Percentiles rank a stretch among this genome's conserved stretches.
These are phyloP conservation scores for Backusella tuberculispora DNA, from an alignment of 192 early-diverging fungal genomes.

Conservation along the genomic window DNA sequence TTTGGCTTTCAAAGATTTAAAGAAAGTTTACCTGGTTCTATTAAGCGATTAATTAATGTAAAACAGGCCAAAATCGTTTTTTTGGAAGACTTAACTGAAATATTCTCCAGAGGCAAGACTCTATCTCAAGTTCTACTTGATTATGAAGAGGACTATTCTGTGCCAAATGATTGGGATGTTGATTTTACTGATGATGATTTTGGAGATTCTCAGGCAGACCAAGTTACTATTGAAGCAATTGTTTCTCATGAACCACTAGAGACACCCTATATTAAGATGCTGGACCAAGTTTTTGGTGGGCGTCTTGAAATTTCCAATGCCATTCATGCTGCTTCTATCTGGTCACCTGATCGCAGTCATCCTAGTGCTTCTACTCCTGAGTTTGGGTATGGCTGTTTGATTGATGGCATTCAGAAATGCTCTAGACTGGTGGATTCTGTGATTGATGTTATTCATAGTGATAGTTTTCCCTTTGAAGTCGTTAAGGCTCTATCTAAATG, in stretches of 20 bases:
- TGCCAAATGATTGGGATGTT: not conserved
- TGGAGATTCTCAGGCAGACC: conserved; percentile 58
- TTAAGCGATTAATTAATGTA: conserved; percentile 63
- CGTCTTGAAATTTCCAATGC: conserved; percentile 81
- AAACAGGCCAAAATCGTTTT: conserved; percentile 52
- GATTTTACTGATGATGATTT: conserved; percentile 17
- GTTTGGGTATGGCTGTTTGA: conserved; percentile 82
- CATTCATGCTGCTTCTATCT: conserved; percentile 63
- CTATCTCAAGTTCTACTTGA: not conserved
- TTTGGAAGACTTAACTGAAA: not conserved
- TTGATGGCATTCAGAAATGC: conserved; percentile 70
- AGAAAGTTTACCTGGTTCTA: conserved; percentile 73
- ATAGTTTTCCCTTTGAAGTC: conserved; percentile 48
- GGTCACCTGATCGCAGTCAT: conserved; percentile 58
- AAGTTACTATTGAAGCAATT: conserved; percentile 22
- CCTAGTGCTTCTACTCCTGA: conserved; percentile 66
- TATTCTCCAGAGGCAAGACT: not conserved
- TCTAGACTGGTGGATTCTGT: conserved; percentile 63
- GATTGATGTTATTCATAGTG: conserved; percentile 54
- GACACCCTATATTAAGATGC: conserved; percentile 61
- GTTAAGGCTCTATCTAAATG: conserved; percentile 63
- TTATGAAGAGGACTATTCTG: not conserved
- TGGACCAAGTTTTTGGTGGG: conserved; percentile 74
- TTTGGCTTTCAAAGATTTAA: too few species aligned
- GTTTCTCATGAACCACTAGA: conserved; percentile 34